phyloP scores from a whole-genome alignment of 2,329 filamentous ascomycete genomes.

The Aspergillus sp. region DNA sequence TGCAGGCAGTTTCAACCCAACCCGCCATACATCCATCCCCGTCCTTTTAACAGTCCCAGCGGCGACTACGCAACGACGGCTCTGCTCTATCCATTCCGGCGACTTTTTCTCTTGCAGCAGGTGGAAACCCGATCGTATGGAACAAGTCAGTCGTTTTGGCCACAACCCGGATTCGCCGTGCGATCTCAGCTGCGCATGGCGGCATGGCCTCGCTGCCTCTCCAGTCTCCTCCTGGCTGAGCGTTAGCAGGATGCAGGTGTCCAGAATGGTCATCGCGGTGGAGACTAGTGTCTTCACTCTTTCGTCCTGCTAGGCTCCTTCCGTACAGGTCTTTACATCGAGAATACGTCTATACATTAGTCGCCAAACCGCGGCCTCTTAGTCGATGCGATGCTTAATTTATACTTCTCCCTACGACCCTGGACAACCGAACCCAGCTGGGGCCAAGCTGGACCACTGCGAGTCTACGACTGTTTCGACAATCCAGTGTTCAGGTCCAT shows the following conservation, averaged over 20 bases:
- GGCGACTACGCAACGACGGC: neutral
- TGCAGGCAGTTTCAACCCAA: neutral
- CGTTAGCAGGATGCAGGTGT: conserved; percentile 24
- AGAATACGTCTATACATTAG: conserved; percentile 6
- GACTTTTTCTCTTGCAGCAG: conserved; percentile 19
- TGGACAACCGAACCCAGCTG: neutral
- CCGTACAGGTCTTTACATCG: neutral
- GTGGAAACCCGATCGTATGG: conserved; percentile 27
- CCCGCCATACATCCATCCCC: conserved; percentile 1
- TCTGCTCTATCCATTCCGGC: conserved; percentile 6
- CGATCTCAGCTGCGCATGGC: conserved; percentile 22
- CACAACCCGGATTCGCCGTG: conserved; percentile 22
- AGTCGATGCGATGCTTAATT: conserved; percentile 5
- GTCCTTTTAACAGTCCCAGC: neutral
- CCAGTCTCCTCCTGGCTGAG: conserved; percentile 5
- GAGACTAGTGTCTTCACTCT: conserved; percentile 5
- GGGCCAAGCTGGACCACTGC: neutral
- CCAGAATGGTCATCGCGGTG: conserved; percentile 22
- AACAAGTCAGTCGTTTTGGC: conserved; percentile 16
- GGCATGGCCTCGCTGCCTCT: conserved; percentile 6
- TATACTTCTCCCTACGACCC: neutral
- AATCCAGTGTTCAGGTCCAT: neutral
- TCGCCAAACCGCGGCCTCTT: neutral
- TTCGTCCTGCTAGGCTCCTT: neutral
- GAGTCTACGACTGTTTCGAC: too few relatives aligned